These are phyloP conservation scores for Microglena sp. DNA, from an alignment of 139 green algal species.

Conservation along the genomic window DNA sequence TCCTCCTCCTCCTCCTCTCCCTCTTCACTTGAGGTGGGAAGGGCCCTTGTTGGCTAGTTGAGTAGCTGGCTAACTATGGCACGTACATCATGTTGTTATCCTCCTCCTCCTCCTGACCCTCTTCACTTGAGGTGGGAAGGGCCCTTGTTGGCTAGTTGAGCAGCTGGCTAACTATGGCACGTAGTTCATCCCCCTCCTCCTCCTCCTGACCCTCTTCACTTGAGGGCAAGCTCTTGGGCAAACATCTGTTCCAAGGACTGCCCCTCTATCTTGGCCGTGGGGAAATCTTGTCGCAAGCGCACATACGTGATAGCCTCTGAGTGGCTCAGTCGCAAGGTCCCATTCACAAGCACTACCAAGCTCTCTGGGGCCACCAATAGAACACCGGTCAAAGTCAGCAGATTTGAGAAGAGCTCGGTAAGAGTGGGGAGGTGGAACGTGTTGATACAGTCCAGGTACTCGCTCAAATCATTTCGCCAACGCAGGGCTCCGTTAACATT, in stretches of 20 bases:
- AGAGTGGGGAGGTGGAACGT: constrained; percentile 15
- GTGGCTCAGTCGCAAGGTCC: constrained; percentile 41
- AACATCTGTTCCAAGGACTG: constrained; percentile 18
- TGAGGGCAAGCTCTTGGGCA: not conserved
- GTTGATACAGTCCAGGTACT: constrained; percentile 31
- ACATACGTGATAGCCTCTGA: constrained; percentile 39
- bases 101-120: too few relatives aligned
- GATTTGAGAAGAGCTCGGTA: constrained; percentile 9
- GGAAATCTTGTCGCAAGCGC: constrained; percentile 49
- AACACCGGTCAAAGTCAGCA: constrained; percentile 46
- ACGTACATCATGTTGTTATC: too few relatives aligned
- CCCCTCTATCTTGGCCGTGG: constrained; percentile 34
- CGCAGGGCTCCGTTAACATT: constrained; percentile 49
- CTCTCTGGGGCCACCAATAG: constrained; percentile 64
- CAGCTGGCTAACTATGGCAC: too few relatives aligned
- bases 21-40: too few relatives aligned
- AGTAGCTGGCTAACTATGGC: too few relatives aligned
- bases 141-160: too few relatives aligned
- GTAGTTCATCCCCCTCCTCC: too few relatives aligned
- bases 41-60: too few relatives aligned
- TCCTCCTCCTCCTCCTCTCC: too few relatives aligned
- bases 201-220: not conserved
- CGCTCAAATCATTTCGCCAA: constrained; percentile 51
- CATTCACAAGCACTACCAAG: constrained; percentile 58
- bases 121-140: too few relatives aligned